These are phyloP conservation scores for Melocanna baccifera DNA, from an alignment of 176 grass and related monocot genomes.

Conservation along the genomic window DNA sequence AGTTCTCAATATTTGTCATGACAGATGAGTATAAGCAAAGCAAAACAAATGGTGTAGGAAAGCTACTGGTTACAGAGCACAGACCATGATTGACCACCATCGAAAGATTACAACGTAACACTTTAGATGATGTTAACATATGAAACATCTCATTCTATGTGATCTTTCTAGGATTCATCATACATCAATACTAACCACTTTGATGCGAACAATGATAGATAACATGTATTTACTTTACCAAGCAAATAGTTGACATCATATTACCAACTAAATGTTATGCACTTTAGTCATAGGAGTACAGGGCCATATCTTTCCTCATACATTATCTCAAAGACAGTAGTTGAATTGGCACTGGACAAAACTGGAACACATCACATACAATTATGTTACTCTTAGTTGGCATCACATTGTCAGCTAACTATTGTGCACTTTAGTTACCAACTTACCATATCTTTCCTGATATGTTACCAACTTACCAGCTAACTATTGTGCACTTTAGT, in stretches of 20 bases:
- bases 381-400: neutral
- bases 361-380: neutral
- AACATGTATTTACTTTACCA: neutral
- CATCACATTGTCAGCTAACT: neutral
- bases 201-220: neutral
- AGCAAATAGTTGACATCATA: neutral
- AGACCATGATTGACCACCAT: neutral
- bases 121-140: neutral
- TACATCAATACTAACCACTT: neutral
- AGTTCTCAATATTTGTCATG: neutral
- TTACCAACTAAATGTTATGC: neutral
- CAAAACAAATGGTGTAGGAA: constrained; percentile 14
- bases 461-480: neutral
- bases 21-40: neutral
- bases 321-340: neutral
- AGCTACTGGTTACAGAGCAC: neutral
- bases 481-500: neutral
- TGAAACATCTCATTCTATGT: neutral
- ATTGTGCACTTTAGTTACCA: neutral
- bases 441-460: neutral
- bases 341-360: neutral
- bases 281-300: neutral
- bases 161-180: neutral
- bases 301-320: neutral
- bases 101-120: neutral